phyloP scores from a whole-genome alignment of 2,329 filamentous ascomycete species.

The Aureobasidium sp. region DNA sequence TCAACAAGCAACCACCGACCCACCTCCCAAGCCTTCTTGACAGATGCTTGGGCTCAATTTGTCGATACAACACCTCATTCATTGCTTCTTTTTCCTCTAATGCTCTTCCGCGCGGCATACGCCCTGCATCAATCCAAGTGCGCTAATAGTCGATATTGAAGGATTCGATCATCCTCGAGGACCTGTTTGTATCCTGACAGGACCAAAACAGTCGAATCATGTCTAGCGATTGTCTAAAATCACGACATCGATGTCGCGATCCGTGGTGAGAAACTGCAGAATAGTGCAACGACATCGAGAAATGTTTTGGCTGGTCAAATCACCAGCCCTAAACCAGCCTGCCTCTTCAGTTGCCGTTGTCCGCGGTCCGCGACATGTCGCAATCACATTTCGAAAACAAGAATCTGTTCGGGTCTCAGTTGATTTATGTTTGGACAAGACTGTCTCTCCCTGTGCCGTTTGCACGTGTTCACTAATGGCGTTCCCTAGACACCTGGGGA shows the following conservation, averaged over 20 bases:
- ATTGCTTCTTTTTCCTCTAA: no score
- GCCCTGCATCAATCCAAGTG: no score
- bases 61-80: no score
- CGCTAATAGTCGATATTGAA: no score
- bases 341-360: neutral
- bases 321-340: no score
- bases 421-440: neutral
- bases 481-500: neutral
- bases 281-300: neutral
- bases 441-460: neutral
- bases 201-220: no score
- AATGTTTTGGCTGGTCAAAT: neutral
- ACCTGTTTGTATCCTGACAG: no score
- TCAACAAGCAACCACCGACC: neutral
- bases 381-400: neutral
- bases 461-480: neutral
- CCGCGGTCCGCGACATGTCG: neutral
- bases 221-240: no score
- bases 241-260: no score
- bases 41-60: neutral
- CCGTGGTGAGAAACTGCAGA: neutral
- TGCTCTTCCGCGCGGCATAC: no score
- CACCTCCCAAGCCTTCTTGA: neutral
- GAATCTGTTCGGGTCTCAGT: neutral
- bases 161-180: no score